Conservation (phyloP, 179 eudicot genomes). For the Kewa caespitosa region DNA sequence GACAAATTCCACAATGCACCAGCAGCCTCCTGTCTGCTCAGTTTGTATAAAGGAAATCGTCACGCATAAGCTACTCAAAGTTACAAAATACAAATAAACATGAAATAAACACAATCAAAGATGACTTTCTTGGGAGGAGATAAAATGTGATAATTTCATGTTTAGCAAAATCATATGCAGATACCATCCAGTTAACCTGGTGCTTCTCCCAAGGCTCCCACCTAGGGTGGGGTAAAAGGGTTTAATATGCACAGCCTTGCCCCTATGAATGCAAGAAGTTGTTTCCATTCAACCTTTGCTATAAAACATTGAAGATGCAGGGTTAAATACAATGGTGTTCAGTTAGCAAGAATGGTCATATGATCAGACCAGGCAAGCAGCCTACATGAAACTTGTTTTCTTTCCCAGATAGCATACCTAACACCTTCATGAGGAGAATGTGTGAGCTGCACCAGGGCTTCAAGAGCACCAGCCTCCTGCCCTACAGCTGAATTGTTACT, state of each 20-base stretch:
- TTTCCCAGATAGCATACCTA: conserved; percentile 48
- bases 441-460: conserved; percentile 88
- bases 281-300: background rate
- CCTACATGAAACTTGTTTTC: background rate
- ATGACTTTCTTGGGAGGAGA: too few species aligned
- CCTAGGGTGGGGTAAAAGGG: too few species aligned
- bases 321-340: background rate
- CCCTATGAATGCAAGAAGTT: too few species aligned
- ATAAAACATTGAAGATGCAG: too few species aligned
- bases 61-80: background rate
- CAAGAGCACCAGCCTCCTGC: conserved; percentile 93
- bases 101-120: background rate
- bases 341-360: background rate
- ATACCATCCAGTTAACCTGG: too few species aligned
- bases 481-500: conserved; percentile 90
- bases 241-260: background rate
- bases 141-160: too few species aligned
- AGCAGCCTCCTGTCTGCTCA: conserved; percentile 24
- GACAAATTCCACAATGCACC: conserved; percentile 99
- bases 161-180: too few species aligned
- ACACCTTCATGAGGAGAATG: conserved; percentile 94
- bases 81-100: background rate
- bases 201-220: too few species aligned
- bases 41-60: background rate
- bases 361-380: background rate